Evolutionary conservation across 352 stramenopile genomes (phyloP), one percentile per base, ranked within the genome.

Genomic region (Pythium periplocum): DNA sequence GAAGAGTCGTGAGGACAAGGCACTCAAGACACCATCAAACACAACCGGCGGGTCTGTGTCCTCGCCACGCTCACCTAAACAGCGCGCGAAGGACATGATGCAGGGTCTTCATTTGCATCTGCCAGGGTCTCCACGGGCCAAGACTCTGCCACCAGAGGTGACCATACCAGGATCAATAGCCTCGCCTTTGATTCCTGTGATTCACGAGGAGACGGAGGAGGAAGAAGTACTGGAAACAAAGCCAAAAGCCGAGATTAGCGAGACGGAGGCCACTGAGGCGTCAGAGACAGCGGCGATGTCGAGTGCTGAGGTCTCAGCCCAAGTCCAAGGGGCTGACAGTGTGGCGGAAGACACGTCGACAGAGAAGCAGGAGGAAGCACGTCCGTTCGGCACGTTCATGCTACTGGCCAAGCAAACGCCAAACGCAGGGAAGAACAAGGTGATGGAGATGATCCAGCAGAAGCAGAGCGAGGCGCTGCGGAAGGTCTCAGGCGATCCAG

Each of bases 1-100:
- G 50, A 86, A 85, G 33, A 75, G 77, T 7, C 72, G 72, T 2
- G 74, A 82, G 1, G 59, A 72, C 6, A 65, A 53, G 4, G 62
- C 33, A 10, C 57, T 45, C 8, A 33, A 8, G 12, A 47, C 30
- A 17, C 11, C 48, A 4, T 32, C 46, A 17, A 1, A 42, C 4
- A 41, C 34, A 48, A n/a, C 51, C 45, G 48, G 42, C 35, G 8
- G 10, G 43, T 32, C n/a, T 30, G 5, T 31, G 10, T 2, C 12
- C 7, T 31, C 12, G 39, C 48, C 48, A 31, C 48, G 48, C 12
- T 43, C 17, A 9, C 36, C 26, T 4, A 26, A 6, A 7, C 36
- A 46, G 17, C 33, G 26, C 49, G 37, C 49, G 6, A 47, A 47
- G 37, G 32, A 55, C n/a, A 39, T 68, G 17, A 49, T 68, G 51